A percentile compares a stretch with the other conserved stretches of the same genome.
Conservation (phyloP, 805 yeast genomes). For the Komagataella pastoris region DNA sequence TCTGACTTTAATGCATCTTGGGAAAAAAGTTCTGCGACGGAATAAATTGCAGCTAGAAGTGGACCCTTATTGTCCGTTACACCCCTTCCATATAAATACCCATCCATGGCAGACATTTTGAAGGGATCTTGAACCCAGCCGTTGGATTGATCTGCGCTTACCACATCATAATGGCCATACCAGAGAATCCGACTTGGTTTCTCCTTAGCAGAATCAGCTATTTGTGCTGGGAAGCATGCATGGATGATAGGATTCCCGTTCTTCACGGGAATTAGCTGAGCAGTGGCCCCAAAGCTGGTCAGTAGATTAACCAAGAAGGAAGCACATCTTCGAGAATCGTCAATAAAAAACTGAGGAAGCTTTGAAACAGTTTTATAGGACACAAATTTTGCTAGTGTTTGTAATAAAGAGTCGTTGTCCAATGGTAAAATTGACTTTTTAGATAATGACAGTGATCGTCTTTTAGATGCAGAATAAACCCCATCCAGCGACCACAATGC, state of each 20-base stretch:
- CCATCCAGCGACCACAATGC: conserved; percentile 54
- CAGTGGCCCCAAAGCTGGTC: conserved; percentile 54
- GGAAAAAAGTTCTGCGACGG: conserved; percentile 61
- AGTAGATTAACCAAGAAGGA: conserved; percentile 51
- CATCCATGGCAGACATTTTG: conserved; percentile 60
- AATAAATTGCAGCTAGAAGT: conserved; percentile 69
- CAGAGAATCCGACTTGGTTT: conserved; percentile 44
- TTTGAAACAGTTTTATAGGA: conserved; percentile 70
- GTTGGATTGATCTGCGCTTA: conserved; percentile 38
- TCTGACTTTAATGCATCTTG: conserved; percentile 45
- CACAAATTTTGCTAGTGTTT: conserved; percentile 46
- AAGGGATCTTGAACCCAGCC: conserved; percentile 76
- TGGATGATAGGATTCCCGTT: conserved; percentile 80
- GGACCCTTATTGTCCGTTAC: conserved; percentile 96
- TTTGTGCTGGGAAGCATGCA: conserved; percentile 49
- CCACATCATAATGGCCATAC: conserved; percentile 96
- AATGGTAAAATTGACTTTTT: conserved; percentile 14
- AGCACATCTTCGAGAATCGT: conserved; percentile 82
- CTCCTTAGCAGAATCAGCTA: background rate
- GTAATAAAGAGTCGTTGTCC: conserved; percentile 50
- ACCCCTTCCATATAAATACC: conserved; percentile 84
- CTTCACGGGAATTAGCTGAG: conserved; percentile 58
- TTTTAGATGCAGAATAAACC: conserved; percentile 3
- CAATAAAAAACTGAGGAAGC: conserved; percentile 50
- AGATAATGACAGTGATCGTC: background rate